These are phyloP conservation scores for Basidioascus undulatus DNA, from an alignment of 768 basidiomycete genomes.

Conservation along the genomic window DNA sequence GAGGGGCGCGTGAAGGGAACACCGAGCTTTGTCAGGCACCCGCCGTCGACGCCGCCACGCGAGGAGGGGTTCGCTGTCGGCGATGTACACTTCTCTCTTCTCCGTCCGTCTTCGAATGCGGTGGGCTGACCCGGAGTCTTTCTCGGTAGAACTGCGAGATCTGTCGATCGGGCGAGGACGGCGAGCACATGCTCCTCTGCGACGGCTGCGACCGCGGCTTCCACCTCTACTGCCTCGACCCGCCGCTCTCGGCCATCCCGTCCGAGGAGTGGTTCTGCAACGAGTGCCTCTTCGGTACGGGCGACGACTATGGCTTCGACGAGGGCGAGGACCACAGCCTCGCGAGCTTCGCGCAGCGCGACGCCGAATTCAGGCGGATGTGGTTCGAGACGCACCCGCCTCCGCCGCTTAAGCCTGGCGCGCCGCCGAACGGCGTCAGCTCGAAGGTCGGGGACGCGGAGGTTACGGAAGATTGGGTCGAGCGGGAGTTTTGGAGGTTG, in stretches of 20 bases:
- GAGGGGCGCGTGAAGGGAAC: no score
- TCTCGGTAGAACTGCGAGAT: slow-evolving; percentile 49
- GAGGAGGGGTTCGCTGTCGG: not conserved
- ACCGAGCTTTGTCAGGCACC: no score
- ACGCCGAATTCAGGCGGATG: slow-evolving; percentile 58
- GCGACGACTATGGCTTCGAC: slow-evolving; percentile 92
- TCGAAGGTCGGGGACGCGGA: slow-evolving; percentile 15
- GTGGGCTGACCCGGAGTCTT: not conserved
- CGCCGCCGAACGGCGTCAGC: slow-evolving; percentile 19
- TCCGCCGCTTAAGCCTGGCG: not conserved
- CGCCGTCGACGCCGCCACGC: no score
- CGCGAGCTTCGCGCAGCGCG: slow-evolving; percentile 72
- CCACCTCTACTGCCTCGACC: slow-evolving; percentile 91
- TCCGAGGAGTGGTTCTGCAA: slow-evolving; percentile 93
- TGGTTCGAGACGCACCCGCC: slow-evolving; percentile 49
- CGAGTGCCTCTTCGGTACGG: slow-evolving; percentile 67
- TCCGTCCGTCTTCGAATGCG: not conserved
- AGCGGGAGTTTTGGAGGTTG: slow-evolving; percentile 88
- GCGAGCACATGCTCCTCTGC: slow-evolving; percentile 69
- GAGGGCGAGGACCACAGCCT: slow-evolving; percentile 91
- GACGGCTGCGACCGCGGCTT: slow-evolving; percentile 76
- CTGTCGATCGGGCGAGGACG: slow-evolving; percentile 67
- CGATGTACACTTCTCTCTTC: slow-evolving; percentile 1
- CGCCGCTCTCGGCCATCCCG: slow-evolving; percentile 61
- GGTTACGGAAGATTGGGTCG: slow-evolving; percentile 76